These are phyloP conservation scores for Suillus luteus DNA, from an alignment of 768 basidiomycete genomes.

Conservation along the genomic window DNA sequence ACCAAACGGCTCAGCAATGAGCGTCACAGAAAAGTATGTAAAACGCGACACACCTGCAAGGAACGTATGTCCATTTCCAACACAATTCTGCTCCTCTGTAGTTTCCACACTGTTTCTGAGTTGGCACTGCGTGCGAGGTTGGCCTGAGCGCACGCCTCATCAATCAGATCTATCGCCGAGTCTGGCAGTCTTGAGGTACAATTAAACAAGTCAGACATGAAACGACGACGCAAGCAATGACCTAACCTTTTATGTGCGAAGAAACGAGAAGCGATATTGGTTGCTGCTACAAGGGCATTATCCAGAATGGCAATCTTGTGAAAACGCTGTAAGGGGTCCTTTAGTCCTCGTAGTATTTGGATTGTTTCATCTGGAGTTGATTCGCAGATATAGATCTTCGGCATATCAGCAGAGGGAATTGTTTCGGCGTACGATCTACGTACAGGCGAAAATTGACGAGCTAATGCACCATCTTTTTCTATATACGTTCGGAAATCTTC, in stretches of 20 bases:
- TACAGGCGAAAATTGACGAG: constrained; percentile 14
- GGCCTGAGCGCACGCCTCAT: constrained; percentile 11
- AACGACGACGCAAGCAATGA: neutral
- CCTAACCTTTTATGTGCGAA: constrained; percentile 16
- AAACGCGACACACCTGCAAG: neutral
- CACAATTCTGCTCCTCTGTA: constrained; percentile 10
- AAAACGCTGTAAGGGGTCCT: constrained; percentile 6
- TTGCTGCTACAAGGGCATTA: constrained; percentile 10
- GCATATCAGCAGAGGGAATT: neutral
- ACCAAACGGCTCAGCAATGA: neutral
- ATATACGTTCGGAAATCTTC: constrained; percentile 14
- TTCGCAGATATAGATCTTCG: constrained; percentile 13
- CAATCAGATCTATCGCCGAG: constrained; percentile 11
- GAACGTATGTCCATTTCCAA: constrained; percentile 13
- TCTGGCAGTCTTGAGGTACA: constrained; percentile 12
- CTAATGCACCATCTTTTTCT: constrained; percentile 15
- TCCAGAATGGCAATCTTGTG: constrained; percentile 12
- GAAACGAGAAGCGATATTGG: constrained; percentile 9
- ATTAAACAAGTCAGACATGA: neutral
- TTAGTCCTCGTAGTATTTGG: constrained; percentile 12
- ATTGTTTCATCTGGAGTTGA: constrained; percentile 6
- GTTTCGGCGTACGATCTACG: neutral
- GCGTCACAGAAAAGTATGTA: neutral
- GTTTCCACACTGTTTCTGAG: constrained; percentile 12
- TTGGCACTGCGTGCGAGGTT: constrained; percentile 2